These are phyloP conservation scores for Nidularia sp. DNA, from an alignment of 768 basidiomycete species.

Conservation along the genomic window DNA sequence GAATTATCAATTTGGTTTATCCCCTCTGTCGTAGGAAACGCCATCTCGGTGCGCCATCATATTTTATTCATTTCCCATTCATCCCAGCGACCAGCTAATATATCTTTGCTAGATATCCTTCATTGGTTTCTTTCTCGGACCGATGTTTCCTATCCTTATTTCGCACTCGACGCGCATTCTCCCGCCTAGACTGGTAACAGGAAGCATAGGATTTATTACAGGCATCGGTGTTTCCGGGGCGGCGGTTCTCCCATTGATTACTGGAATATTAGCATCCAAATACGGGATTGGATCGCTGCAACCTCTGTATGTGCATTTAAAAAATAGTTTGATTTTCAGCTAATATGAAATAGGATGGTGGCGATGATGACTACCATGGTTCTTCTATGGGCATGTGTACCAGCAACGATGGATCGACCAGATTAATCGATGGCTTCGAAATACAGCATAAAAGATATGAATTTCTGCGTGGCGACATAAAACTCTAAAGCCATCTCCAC, in stretches of 20 bases:
- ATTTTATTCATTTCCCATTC: too few relatives aligned
- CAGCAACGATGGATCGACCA: too few relatives aligned
- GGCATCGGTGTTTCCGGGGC: slow-evolving; percentile 49
- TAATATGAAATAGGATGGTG: too few relatives aligned
- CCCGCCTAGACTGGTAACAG: slow-evolving; percentile 27
- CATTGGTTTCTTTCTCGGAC: slow-evolving; percentile 49
- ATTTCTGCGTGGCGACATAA: too few relatives aligned
- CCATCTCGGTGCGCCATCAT: too few relatives aligned
- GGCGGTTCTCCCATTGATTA: slow-evolving; percentile 15
- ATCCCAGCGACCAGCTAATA: slow-evolving; percentile 35
- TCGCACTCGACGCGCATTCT: slow-evolving; percentile 28
- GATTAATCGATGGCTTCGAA: too few relatives aligned
- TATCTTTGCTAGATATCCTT: slow-evolving; percentile 44
- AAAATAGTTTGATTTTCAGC: too few relatives aligned
- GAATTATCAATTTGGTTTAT: slow-evolving; percentile 7
- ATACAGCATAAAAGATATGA: too few relatives aligned
- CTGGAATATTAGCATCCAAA: neutral
- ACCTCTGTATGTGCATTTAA: slow-evolving; percentile 33
- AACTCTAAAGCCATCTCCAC: too few relatives aligned
- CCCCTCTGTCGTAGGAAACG: slow-evolving; percentile 26
- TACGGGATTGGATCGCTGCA: slow-evolving; percentile 40
- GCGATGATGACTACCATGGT: too few relatives aligned
- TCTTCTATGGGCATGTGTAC: too few relatives aligned
- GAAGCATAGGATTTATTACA: slow-evolving; percentile 46
- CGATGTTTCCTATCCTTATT: slow-evolving; percentile 45